A percentile compares a stretch with the other conserved stretches of the same genome.
Evolutionary conservation across 2,329 filamentous ascomycete species (phyloP).

Genomic region (Neofusicoccum cordaticola): DNA sequence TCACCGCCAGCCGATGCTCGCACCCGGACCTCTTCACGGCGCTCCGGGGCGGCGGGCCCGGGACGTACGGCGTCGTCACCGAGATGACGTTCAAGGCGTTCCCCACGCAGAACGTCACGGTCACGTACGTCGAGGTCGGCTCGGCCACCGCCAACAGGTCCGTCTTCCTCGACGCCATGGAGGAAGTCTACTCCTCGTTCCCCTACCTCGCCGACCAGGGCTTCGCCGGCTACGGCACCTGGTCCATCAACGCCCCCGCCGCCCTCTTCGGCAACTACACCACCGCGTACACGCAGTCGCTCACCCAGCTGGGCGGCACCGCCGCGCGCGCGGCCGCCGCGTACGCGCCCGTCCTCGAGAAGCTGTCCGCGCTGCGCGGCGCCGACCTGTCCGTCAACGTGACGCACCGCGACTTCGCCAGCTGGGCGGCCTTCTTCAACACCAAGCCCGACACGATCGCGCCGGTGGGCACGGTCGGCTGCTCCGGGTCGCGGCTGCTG

Average conservation of each 20-base stretch:
- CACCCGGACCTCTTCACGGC: slow-evolving; percentile 38
- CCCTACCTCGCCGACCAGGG: slow-evolving; percentile 28
- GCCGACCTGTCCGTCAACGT: slow-evolving; percentile 28
- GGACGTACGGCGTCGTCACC: slow-evolving; percentile 32
- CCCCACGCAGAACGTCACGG: neutral
- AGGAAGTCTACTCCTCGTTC: slow-evolving; percentile 25
- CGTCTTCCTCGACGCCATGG: slow-evolving; percentile 25
- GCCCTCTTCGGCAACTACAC: slow-evolving; percentile 27
- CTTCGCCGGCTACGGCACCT: slow-evolving; percentile 31
- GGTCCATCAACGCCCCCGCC: slow-evolving; percentile 23
- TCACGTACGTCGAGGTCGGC: slow-evolving; percentile 18
- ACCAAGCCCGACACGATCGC: slow-evolving; percentile 27
- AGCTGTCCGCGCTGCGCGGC: slow-evolving; percentile 22
- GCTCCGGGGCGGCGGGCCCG: slow-evolving; percentile 31
- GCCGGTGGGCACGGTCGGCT: slow-evolving; percentile 22
- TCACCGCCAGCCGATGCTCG: slow-evolving; percentile 28
- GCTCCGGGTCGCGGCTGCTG: slow-evolving; percentile 28
- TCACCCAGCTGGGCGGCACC: slow-evolving; percentile 26
- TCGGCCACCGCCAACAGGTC: slow-evolving; percentile 21
- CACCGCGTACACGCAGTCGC: slow-evolving; percentile 27
- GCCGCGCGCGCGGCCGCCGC: slow-evolving; percentile 20
- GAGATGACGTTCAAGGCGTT: slow-evolving; percentile 28
- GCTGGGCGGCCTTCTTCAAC: slow-evolving; percentile 29
- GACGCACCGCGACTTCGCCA: slow-evolving; percentile 23
- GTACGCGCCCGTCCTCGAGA: slow-evolving; percentile 22